These are phyloP conservation scores for Zizania latifolia DNA, from an alignment of 176 grass and related monocot species.

Conservation along the genomic window DNA sequence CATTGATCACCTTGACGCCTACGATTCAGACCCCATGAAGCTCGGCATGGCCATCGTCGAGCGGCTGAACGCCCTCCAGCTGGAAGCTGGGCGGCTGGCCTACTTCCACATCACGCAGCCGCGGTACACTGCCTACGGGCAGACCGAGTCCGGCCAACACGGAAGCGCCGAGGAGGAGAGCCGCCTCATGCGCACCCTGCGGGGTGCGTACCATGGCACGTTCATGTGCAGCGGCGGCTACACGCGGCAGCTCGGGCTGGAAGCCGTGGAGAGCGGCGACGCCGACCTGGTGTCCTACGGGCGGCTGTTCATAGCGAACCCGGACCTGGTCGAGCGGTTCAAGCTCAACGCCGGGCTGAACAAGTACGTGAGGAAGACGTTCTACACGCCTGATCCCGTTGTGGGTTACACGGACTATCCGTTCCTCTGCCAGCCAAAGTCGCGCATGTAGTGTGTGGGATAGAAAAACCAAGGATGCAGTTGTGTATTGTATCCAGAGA, in stretches of 20 bases:
- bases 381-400: conserved; percentile 75
- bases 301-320: conserved; percentile 76
- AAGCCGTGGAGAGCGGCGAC: conserved; percentile 53
- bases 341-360: conserved; percentile 41
- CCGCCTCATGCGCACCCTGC: conserved; percentile 52
- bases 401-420: conserved; percentile 94
- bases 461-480: background rate
- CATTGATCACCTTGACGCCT: conserved; percentile 83
- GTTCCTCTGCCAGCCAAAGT: conserved; percentile 45
- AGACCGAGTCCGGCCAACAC: conserved; percentile 74
- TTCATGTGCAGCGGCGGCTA: conserved; percentile 86
- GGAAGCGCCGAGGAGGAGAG: conserved; percentile 83
- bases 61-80: conserved; percentile 56
- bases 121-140: conserved; percentile 72
- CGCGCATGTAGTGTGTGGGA: conserved; percentile 36
- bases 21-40: conserved; percentile 63
- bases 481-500: background rate
- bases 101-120: conserved; percentile 95
- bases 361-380: conserved; percentile 69
- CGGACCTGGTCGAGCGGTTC: conserved; percentile 74
- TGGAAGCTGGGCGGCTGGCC: conserved; percentile 46
- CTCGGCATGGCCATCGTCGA: conserved; percentile 70
- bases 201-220: conserved; percentile 50
- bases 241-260: conserved; percentile 69
- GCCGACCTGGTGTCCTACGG: conserved; percentile 81